Percentiles rank a stretch among this genome's conserved stretches.
These are phyloP conservation scores for Cladophialophora carrionii DNA, from an alignment of 2,329 filamentous ascomycete genomes.

Conservation along the genomic window DNA sequence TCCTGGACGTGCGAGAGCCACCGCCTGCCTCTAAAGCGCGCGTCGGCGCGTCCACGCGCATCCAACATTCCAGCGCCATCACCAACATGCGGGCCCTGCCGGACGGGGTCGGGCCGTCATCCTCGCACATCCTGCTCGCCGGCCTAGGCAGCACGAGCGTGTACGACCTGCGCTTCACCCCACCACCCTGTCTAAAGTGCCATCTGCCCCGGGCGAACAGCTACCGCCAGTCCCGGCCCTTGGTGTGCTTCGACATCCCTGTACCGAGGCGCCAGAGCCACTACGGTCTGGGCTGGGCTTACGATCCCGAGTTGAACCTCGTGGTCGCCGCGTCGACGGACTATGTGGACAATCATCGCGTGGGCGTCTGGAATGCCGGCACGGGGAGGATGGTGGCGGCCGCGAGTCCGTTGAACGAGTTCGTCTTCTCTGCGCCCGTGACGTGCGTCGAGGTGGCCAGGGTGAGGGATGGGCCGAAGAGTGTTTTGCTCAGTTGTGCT, in stretches of 20 bases:
- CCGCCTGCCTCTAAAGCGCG: too few species aligned
- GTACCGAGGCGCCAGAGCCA: constrained; percentile 14
- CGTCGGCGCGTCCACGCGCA: constrained; percentile 20
- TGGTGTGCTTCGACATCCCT: constrained; percentile 26
- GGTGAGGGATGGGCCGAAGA: constrained; percentile 32
- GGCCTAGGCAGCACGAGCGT: constrained; percentile 27
- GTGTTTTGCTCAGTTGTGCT: constrained; percentile 21
- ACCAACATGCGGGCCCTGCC: constrained; percentile 20
- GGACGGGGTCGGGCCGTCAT: constrained; percentile 18
- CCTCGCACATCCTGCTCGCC: constrained; percentile 31
- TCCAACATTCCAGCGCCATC: constrained; percentile 33
- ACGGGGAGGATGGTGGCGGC: constrained; percentile 30
- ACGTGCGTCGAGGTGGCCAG: constrained; percentile 23
- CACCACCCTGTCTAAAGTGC: constrained; percentile 10
- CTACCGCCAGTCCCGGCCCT: constrained; percentile 8
- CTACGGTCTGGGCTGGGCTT: constrained; percentile 32
- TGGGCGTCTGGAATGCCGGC: constrained; percentile 30
- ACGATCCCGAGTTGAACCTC: constrained; percentile 33
- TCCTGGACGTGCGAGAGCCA: constrained; percentile 28
- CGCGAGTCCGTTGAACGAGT: constrained; percentile 22
- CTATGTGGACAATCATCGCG: constrained; percentile 21
- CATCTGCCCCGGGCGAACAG: constrained; percentile 1
- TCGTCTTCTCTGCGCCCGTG: constrained; percentile 23
- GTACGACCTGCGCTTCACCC: constrained; percentile 35
- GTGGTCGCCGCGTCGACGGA: constrained; percentile 30